Evolutionary conservation across 2,329 filamentous ascomycete species (phyloP).

Genomic region (Zymoseptoria pseudotritici): DNA sequence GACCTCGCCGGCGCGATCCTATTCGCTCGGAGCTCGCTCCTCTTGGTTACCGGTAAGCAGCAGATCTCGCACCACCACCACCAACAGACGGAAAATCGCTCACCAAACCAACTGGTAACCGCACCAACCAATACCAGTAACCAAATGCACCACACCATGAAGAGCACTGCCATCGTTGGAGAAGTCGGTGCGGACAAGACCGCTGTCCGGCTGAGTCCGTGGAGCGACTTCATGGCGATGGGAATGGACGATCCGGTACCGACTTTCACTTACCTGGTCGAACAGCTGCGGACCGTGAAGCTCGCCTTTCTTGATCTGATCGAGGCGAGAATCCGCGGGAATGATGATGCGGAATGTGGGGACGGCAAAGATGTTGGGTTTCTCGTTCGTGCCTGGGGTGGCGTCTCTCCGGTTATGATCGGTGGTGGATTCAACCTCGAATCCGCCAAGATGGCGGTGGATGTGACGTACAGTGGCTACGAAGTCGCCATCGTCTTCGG

Average conservation of each 20-base stretch:
- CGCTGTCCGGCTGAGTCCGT: slow-evolving; percentile 54
- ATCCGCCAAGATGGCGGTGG: slow-evolving; percentile 27
- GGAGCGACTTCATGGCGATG: slow-evolving; percentile 55
- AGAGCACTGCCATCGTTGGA: slow-evolving; percentile 20
- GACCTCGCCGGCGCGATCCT: too few relatives aligned
- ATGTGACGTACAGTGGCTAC: slow-evolving; percentile 34
- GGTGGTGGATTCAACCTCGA: slow-evolving; percentile 37
- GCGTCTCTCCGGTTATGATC: slow-evolving; percentile 41
- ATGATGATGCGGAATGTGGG: slow-evolving; percentile 27
- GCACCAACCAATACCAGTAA: too few relatives aligned
- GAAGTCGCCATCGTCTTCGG: slow-evolving; percentile 42
- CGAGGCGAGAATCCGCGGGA: slow-evolving; percentile 47
- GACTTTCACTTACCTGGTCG: slow-evolving; percentile 52
- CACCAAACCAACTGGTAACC: too few relatives aligned
- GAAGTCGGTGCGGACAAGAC: slow-evolving; percentile 37
- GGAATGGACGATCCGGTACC: slow-evolving; percentile 52
- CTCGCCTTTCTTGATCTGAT: slow-evolving; percentile 56
- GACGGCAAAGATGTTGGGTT: slow-evolving; percentile 40
- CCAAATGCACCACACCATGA: too few relatives aligned
- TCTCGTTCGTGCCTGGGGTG: slow-evolving; percentile 38
- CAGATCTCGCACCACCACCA: slow-evolving; percentile 7
- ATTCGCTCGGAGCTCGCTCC: too few relatives aligned
- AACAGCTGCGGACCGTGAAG: slow-evolving; percentile 41
- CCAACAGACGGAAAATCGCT: too few relatives aligned
- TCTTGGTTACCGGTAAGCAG: slow-evolving; percentile 37